Evolutionary conservation across 768 basidiomycete species (phyloP).

Genomic region (Psilocybe cubensis): DNA sequence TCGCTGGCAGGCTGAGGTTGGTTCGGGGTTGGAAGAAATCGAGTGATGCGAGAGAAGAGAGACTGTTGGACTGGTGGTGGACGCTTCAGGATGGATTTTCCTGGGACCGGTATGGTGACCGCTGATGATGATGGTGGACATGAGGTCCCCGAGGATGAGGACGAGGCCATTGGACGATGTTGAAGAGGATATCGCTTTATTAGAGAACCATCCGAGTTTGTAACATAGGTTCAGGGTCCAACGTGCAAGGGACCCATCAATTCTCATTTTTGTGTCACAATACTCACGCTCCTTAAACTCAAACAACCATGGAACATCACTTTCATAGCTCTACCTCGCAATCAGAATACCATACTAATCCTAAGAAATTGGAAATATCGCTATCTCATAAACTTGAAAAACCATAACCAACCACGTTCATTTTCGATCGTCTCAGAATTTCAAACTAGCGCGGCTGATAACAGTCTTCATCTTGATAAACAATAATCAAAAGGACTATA

Average conservation of each 20-base stretch:
- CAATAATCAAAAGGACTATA: no score
- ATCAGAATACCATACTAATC: neutral
- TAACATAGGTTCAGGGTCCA: constrained; percentile 18
- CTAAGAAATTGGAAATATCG: no score
- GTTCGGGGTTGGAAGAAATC: constrained; percentile 67
- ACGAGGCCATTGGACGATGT: constrained; percentile 28
- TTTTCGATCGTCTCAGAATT: no score
- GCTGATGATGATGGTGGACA: constrained; percentile 78
- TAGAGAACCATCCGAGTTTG: constrained; percentile 12
- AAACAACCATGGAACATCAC: neutral
- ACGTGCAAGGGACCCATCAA: constrained; percentile 8
- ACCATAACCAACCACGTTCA: no score
- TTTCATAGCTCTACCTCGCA: neutral
- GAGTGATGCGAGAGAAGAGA: constrained; percentile 74
- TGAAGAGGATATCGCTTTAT: constrained; percentile 8
- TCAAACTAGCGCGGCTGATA: no score
- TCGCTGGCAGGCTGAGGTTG: constrained; percentile 39
- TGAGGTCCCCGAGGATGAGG: constrained; percentile 48
- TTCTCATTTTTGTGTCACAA: constrained; percentile 6
- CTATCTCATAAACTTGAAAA: no score
- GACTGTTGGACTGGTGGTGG: constrained; percentile 71
- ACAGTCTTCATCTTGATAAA: no score
- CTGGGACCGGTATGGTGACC: constrained; percentile 77
- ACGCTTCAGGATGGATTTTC: constrained; percentile 81
- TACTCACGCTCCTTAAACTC: neutral